Conservation (phyloP, 1,284 basidiomycete genomes). For the Marasmius oreades region DNA sequence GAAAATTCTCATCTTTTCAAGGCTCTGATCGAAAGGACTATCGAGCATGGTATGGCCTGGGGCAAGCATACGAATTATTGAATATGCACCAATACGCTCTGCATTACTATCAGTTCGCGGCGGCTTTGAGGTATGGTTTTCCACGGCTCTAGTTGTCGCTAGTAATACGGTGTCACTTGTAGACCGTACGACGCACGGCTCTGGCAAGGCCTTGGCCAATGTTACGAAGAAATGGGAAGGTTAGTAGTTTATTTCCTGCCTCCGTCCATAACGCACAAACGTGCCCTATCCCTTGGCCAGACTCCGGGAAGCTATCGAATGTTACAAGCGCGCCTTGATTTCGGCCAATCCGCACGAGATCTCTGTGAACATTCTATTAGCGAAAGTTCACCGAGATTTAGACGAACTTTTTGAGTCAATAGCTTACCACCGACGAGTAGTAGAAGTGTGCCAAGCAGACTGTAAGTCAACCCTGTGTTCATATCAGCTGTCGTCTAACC, state of each 20-base stretch:
- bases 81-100: conserved; percentile 97
- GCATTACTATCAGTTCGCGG: conserved; percentile 96
- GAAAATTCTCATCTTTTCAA: conserved; percentile 19
- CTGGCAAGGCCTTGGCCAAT: conserved; percentile 93
- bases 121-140: conserved; percentile 71
- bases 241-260: conserved; percentile 27
- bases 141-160: neutral
- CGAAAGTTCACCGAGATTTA: conserved; percentile 68
- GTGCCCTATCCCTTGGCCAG: too few relatives aligned
- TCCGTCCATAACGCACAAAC: too few relatives aligned
- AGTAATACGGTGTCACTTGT: conserved; percentile 10
- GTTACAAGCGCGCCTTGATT: conserved; percentile 84
- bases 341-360: conserved; percentile 82
- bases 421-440: conserved; percentile 68
- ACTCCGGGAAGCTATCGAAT: conserved; percentile 82
- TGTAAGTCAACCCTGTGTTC: conserved; percentile 27
- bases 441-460: conserved; percentile 70
- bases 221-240: conserved; percentile 90
- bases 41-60: conserved; percentile 97
- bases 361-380: conserved; percentile 73
- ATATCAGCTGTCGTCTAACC: neutral
- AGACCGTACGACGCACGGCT: conserved; percentile 96
- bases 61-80: conserved; percentile 95
- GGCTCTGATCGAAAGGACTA: conserved; percentile 97
- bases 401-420: conserved; percentile 64